Conservation (phyloP, 2,329 filamentous ascomycete species). For the Triangularia setosa region DNA sequence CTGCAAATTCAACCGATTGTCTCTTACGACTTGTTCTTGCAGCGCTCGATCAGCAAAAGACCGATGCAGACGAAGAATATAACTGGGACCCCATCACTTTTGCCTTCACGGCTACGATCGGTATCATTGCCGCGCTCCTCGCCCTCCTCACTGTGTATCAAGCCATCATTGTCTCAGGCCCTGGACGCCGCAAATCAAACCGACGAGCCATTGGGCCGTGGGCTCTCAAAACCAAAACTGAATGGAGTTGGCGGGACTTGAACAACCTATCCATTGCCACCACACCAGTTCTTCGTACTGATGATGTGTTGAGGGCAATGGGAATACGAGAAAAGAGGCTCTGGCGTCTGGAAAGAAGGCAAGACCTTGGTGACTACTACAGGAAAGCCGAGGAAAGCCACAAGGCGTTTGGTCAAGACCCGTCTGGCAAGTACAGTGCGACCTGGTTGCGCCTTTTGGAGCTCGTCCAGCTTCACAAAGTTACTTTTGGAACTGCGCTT, state of each 20-base stretch:
- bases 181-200: constrained; percentile 4
- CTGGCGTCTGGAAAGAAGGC: not conserved
- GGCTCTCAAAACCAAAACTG: not conserved
- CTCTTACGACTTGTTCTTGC: not conserved
- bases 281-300: not conserved
- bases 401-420: not conserved
- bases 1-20: not conserved
- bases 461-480: not conserved
- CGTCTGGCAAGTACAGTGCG: not conserved
- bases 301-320: not conserved
- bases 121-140: not conserved
- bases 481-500: not conserved
- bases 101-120: constrained; percentile 3
- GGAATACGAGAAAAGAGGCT: not conserved
- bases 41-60: not conserved
- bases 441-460: not conserved
- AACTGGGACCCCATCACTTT: constrained; percentile 9
- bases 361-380: not conserved
- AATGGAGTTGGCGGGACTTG: constrained; percentile 3
- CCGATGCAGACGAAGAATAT: not conserved
- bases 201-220: constrained; percentile 7
- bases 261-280: not conserved
- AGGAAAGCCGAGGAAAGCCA: not conserved
- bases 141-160: constrained; percentile 5
- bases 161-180: constrained; percentile 1